These are phyloP conservation scores for Candida takata DNA, from an alignment of 805 yeast species.

Conservation along the genomic window DNA sequence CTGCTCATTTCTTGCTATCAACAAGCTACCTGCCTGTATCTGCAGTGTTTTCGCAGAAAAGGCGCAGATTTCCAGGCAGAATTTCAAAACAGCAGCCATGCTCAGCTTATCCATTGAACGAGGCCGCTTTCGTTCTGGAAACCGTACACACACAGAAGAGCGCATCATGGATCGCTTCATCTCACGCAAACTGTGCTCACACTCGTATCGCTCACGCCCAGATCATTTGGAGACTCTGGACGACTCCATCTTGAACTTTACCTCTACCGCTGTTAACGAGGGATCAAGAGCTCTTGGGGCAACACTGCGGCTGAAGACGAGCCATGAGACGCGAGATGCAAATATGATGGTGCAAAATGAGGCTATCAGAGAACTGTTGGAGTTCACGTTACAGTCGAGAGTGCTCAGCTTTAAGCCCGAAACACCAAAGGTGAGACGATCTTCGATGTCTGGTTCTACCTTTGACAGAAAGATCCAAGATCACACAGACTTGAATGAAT, in stretches of 20 bases:
- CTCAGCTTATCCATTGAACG: too few species aligned
- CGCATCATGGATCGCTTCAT: conserved; percentile 32
- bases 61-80: too few species aligned
- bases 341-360: conserved; percentile 23
- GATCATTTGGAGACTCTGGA: conserved; percentile 10
- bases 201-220: conserved; percentile 1
- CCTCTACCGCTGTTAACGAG: conserved; percentile 10
- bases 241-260: conserved; percentile 14
- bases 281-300: conserved; percentile 7
- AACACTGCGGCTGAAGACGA: not conserved
- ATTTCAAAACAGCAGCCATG: too few species aligned
- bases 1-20: too few species aligned
- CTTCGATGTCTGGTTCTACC: not conserved
- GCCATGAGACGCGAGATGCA: not conserved
- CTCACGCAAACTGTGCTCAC: conserved; percentile 21
- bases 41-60: too few species aligned
- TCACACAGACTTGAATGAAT: too few species aligned
- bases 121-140: too few species aligned
- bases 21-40: too few species aligned
- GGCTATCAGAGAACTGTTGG: conserved; percentile 44
- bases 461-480: too few species aligned
- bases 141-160: conserved; percentile 6
- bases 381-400: conserved; percentile 33
- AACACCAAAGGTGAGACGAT: not conserved
- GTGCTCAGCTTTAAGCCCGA: conserved; percentile 31